Percentiles rank a stretch among this genome's conserved stretches.
Conservation (phyloP, 1,284 basidiomycete species). For the Pseudozyma sp. region DNA sequence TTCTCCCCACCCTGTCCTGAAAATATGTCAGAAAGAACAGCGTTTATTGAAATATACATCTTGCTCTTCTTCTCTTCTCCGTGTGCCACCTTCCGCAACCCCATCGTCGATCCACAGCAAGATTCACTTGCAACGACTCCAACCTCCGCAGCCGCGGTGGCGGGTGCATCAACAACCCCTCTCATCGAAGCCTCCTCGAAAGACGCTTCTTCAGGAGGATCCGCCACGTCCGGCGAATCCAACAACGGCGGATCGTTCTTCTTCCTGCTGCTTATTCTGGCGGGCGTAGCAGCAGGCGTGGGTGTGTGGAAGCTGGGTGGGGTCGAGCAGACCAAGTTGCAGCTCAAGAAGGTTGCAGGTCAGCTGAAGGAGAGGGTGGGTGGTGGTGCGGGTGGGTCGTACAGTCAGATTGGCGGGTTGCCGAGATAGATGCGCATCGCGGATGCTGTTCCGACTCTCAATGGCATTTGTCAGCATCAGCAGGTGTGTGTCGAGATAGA, state of each 20-base stretch:
- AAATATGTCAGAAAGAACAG: constrained; percentile 4
- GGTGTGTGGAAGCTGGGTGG: constrained; percentile 41
- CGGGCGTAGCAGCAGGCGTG: constrained; percentile 2
- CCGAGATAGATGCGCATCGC: background rate
- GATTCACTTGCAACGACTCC: background rate
- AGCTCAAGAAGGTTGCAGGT: background rate
- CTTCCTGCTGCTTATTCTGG: constrained; percentile 36
- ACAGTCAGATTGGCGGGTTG: constrained; percentile 11
- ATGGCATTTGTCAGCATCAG: background rate
- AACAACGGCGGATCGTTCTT: constrained; percentile 32
- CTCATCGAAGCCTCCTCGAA: constrained; percentile 4
- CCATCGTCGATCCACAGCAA: background rate
- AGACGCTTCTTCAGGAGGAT: constrained; percentile 1
- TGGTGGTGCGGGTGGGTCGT: constrained; percentile 2
- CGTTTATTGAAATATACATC: constrained; percentile 40
- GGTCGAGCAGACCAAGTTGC: constrained; percentile 29
- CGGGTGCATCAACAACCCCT: constrained; percentile 4
- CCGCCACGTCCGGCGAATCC: background rate
- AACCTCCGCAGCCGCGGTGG: background rate
- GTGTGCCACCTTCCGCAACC: background rate
- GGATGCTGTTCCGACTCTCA: background rate
- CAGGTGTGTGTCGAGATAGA: too few species aligned
- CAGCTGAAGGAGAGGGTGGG: background rate
- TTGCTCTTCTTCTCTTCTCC: constrained; percentile 4
- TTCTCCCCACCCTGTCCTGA: background rate